Percentiles rank a stretch among this genome's conserved stretches.
Evolutionary conservation across 306 rosid genomes (phyloP).

Genomic region (Glycine soja): DNA sequence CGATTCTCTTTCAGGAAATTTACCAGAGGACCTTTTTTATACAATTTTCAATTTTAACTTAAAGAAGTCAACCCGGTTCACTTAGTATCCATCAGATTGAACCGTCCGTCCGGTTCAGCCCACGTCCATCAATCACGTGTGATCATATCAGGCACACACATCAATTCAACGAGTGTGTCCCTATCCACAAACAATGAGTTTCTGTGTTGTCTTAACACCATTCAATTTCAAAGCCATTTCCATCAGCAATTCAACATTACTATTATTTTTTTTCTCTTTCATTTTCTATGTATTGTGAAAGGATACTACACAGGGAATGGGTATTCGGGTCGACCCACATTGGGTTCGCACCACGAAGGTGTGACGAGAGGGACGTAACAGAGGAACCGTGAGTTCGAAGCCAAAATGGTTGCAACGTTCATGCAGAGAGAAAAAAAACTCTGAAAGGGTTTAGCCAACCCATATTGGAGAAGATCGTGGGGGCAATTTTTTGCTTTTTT

Average conservation of each 20-base stretch:
- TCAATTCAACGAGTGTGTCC: slow-evolving; percentile 19
- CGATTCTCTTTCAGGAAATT: background rate
- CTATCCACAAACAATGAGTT: slow-evolving; percentile 45
- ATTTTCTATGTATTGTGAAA: no score
- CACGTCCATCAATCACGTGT: slow-evolving; percentile 3
- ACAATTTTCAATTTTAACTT: background rate
- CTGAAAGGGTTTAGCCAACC: slow-evolving; percentile 46
- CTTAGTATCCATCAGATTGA: background rate
- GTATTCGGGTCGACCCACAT: slow-evolving; percentile 8
- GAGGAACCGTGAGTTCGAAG: slow-evolving; percentile 60
- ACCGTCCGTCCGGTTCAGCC: slow-evolving; percentile 39
- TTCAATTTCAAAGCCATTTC: slow-evolving; percentile 23
- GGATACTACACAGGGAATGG: background rate
- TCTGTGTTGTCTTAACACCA: slow-evolving; percentile 49
- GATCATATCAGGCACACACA: background rate
- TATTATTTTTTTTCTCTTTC: no score
- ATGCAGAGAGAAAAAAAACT: slow-evolving; percentile 1
- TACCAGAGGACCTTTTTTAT: background rate
- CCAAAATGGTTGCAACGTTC: slow-evolving; percentile 40
- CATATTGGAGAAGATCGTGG: slow-evolving; percentile 52
- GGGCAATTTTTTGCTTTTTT: slow-evolving; percentile 46
- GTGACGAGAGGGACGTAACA: slow-evolving; percentile 49
- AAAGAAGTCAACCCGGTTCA: slow-evolving; percentile 49
- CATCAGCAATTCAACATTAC: no score
- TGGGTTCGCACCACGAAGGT: slow-evolving; percentile 44